Conservation (phyloP, 441 rosid species). For the Pelargonium fulgidum region DNA sequence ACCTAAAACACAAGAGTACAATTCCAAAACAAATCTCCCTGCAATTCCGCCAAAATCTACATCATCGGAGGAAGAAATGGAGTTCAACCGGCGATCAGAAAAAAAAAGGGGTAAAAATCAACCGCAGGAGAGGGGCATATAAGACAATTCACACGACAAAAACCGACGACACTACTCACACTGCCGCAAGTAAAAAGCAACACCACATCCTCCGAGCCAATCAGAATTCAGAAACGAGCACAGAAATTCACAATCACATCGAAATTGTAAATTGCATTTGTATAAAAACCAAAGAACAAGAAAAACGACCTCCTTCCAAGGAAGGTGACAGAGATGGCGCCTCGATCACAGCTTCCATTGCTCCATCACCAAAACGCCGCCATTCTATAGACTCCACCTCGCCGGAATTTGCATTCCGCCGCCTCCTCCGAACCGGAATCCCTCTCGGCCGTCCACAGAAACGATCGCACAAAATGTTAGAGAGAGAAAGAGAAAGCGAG, state of each 20-base stretch:
- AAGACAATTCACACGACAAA: slow-evolving; percentile 17
- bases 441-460: not conserved
- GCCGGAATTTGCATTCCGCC: slow-evolving; percentile 32
- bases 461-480: not conserved
- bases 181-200: not conserved
- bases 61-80: not conserved
- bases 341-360: slow-evolving; percentile 53
- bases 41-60: not conserved
- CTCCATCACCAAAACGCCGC: slow-evolving; percentile 33
- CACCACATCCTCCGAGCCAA: too few relatives aligned
- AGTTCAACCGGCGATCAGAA: not conserved
- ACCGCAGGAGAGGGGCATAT: slow-evolving; percentile 15
- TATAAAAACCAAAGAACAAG: not conserved
- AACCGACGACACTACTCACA: slow-evolving; percentile 7
- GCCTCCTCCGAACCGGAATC: slow-evolving; percentile 17
- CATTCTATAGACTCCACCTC: slow-evolving; percentile 9
- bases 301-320: slow-evolving; percentile 42
- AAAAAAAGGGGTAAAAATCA: not conserved
- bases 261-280: not conserved
- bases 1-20: too few relatives aligned
- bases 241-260: not conserved
- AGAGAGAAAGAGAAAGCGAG: slow-evolving; percentile 21
- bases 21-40: not conserved
- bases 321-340: slow-evolving; percentile 52
- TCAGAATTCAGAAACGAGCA: too few relatives aligned